A percentile compares a stretch with the other conserved stretches of the same genome.
These are phyloP conservation scores for Monosporozyma aerobia DNA, from an alignment of 805 yeast species.

Conservation along the genomic window DNA sequence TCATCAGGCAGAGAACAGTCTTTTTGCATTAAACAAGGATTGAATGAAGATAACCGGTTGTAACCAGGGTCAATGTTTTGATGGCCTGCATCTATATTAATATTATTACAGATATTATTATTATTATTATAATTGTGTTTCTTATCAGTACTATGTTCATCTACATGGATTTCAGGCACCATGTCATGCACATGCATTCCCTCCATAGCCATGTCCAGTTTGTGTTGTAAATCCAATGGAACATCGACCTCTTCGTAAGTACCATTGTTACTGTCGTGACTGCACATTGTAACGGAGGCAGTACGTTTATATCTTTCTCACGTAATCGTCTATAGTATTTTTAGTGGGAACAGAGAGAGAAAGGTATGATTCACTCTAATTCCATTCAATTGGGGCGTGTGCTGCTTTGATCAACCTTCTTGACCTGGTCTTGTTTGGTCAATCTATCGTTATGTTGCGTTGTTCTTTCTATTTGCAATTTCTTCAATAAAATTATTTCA, in stretches of 20 bases:
- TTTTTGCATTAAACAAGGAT: neutral
- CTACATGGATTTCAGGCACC: neutral
- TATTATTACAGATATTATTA: neutral
- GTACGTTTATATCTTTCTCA: neutral
- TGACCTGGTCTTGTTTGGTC: neutral
- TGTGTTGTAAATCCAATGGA: conserved; percentile 20
- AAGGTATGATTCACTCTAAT: neutral
- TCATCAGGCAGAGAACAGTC: neutral
- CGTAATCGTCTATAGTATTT: neutral
- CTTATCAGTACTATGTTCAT: neutral
- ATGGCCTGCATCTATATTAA: neutral
- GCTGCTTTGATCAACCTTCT: neutral
- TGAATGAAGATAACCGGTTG: neutral
- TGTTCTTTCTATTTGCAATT: neutral
- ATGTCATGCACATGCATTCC: neutral
- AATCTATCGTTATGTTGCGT: neutral
- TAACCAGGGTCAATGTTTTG: neutral
- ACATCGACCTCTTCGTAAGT: conserved; percentile 21
- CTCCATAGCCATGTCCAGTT: conserved; percentile 9
- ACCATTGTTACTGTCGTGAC: conserved; percentile 1
- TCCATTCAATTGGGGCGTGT: neutral
- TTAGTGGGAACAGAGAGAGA: neutral
- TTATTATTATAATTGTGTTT: neutral
- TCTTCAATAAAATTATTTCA: neutral
- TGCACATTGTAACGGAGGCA: neutral